Base-by-base conservation (phyloP, 345 rosid species). In the Camelina sativa region DNA sequence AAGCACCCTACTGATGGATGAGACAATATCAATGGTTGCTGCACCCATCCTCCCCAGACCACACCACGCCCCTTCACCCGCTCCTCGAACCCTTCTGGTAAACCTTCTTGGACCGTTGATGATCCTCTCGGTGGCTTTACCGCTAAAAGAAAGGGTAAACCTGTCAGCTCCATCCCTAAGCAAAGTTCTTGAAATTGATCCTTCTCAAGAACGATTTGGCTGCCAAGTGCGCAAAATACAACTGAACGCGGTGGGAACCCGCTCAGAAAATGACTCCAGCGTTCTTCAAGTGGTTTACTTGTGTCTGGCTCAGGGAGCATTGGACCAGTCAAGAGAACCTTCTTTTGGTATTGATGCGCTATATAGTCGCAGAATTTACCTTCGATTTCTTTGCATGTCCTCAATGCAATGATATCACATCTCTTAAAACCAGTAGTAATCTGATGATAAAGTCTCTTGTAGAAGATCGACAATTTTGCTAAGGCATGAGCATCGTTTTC, bases 351-450 rank as follows among this genome's bases (percentile, higher is more conserved):
- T 37, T 88, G 90, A 30, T 55, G 37, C 5, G 72, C 75, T 0
- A 88, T 28, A 43, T 85, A 92, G 30, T 83, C 85, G 22, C 92
- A 87, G 7, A 85, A 71, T n/a, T 77, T 62, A 12, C 83, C 87
- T 80, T 92, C 92, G 8, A 82, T 13, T 71, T 92, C 98, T 1
- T n/a, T 46, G 61, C 94, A 92, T 1, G 96, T 87, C 59, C 98
- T 86, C n/a, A 88, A 65, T 0, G 87, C 80, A 6, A 90, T 70
- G 6, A 78, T 84, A 30, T 92, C 92, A 8, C 83, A 85, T 12
- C 40, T 64, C 47, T 19, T 55, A 25, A 72, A 28, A 23, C 65
- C 19, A 2, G 66, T 56, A 4, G 19, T 22, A 16, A 57, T 2
- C 11, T 68, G 57, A 0, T 69, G 32, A 11, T n/a, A 40, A 7